phyloP scores from a whole-genome alignment of 257 asterid species.

The Leptodermis oblonga region DNA sequence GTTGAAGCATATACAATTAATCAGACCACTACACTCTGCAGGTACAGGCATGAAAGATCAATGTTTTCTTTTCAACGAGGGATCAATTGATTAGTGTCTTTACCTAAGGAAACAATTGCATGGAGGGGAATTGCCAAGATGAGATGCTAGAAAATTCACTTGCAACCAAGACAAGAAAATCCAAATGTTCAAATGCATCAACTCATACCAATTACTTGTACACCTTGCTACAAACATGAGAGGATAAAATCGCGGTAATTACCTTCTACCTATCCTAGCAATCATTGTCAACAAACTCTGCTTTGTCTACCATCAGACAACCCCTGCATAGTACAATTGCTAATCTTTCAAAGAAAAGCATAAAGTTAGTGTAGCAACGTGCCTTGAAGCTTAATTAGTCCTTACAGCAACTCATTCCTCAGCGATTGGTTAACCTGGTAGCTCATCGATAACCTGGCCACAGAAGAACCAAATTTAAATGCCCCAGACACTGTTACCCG shows the following conservation, averaged over 20 bases:
- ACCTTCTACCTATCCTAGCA: neutral
- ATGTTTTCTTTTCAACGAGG: too few species aligned
- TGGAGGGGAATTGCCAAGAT: neutral
- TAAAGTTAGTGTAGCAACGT: neutral
- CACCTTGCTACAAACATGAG: neutral
- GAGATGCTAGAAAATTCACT: neutral
- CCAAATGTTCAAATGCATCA: neutral
- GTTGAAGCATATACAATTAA: neutral
- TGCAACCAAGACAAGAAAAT: neutral
- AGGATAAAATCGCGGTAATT: neutral
- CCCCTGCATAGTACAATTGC: neutral
- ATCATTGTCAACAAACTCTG: neutral
- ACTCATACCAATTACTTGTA: neutral
- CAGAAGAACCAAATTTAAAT: neutral
- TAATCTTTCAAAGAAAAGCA: neutral
- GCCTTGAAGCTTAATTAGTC: neutral
- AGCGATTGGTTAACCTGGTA: neutral
- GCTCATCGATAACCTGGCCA: neutral
- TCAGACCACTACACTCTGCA: neutral
- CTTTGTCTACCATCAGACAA: neutral
- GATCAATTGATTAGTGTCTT: too few species aligned
- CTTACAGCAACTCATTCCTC: neutral
- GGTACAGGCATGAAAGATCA: too few species aligned
- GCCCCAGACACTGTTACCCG: neutral
- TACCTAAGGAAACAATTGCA: too few species aligned